Percentiles rank a stretch among this genome's conserved stretches.
Conservation (phyloP, 2,329 filamentous ascomycete genomes). For the Neonectria faginata region DNA sequence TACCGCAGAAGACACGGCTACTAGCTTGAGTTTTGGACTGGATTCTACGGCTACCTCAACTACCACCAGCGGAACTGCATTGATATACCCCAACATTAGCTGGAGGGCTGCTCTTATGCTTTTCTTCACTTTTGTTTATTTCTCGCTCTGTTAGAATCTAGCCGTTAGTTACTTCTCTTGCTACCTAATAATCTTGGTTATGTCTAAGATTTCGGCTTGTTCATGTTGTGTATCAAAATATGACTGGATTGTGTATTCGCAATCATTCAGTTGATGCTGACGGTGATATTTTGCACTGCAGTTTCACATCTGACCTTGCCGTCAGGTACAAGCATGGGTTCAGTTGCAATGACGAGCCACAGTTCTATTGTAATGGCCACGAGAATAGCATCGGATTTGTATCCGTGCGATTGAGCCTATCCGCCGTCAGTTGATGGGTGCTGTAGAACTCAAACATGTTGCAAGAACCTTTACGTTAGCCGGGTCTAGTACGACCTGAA, state of each 20-base stretch:
- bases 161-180: background rate
- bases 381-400: too few species aligned
- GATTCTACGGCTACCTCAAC: conserved; percentile 4
- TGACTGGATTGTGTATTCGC: background rate
- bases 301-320: too few species aligned
- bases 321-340: too few species aligned
- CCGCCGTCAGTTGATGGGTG: too few species aligned
- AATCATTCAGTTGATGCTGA: background rate
- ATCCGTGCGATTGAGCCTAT: too few species aligned
- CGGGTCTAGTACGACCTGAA: too few species aligned
- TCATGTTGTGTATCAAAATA: background rate
- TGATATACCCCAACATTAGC: background rate
- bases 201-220: background rate
- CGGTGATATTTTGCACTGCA: too few species aligned
- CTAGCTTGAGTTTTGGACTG: conserved; percentile 11
- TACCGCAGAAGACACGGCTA: background rate
- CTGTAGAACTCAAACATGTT: too few species aligned
- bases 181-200: background rate
- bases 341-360: too few species aligned
- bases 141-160: background rate
- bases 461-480: too few species aligned
- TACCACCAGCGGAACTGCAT: background rate
- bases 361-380: too few species aligned
- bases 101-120: background rate
- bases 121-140: background rate